Conservation (phyloP, 495 filamentous ascomycete species). For the Penicillium pulvis region DNA sequence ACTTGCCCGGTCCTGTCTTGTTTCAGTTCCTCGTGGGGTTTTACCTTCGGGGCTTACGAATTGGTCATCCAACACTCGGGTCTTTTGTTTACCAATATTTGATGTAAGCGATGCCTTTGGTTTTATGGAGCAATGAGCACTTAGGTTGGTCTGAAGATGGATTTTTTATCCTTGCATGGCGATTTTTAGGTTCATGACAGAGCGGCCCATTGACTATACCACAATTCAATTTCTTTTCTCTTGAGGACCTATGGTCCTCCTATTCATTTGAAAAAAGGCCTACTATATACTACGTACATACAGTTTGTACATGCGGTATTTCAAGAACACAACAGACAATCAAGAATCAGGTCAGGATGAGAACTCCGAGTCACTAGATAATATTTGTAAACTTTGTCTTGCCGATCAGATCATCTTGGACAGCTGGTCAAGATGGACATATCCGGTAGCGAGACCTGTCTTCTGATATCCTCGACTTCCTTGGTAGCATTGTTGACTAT, state of each 20-base stretch:
- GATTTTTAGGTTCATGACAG: slow-evolving; percentile 22
- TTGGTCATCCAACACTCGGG: neutral
- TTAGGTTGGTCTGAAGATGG: slow-evolving; percentile 12
- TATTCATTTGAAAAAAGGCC: slow-evolving; percentile 9
- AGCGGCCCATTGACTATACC: slow-evolving; percentile 29
- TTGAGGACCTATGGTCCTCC: slow-evolving; percentile 9
- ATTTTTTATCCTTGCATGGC: slow-evolving; percentile 25
- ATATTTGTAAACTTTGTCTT: too few relatives aligned
- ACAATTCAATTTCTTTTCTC: slow-evolving; percentile 22
- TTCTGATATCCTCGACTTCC: neutral
- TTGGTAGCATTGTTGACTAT: neutral
- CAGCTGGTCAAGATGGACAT: too few relatives aligned
- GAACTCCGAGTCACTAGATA: too few relatives aligned
- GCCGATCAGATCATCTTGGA: too few relatives aligned
- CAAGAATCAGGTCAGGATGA: too few relatives aligned
- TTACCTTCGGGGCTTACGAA: neutral
- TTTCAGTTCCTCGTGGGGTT: neutral
- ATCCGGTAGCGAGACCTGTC: too few relatives aligned
- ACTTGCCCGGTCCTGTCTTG: neutral
- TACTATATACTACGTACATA: too few relatives aligned
- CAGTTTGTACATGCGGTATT: too few relatives aligned
- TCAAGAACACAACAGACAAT: too few relatives aligned
- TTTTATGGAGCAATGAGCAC: slow-evolving; percentile 15
- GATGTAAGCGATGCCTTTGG: slow-evolving; percentile 16
- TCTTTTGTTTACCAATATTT: slow-evolving; percentile 12